Percentiles rank a stretch among this genome's conserved stretches.
phyloP scores from a whole-genome alignment of 2,329 filamentous ascomycete species.

The Clonostachys chloroleuca region DNA sequence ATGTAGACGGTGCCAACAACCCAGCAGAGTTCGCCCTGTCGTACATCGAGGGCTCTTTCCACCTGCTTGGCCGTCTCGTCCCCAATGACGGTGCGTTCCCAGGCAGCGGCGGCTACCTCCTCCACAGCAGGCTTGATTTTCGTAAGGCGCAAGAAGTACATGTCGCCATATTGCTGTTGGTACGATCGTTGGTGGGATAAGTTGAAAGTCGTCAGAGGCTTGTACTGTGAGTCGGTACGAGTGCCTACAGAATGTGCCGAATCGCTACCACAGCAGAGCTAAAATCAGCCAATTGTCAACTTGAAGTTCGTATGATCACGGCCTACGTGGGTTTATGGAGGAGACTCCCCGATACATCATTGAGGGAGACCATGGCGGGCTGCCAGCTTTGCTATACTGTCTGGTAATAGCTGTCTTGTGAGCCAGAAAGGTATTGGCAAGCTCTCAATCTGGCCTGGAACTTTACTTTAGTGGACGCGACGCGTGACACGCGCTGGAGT shows the following conservation, averaged over 20 bases:
- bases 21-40: slow-evolving; percentile 95
- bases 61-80: slow-evolving; percentile 72
- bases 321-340: slow-evolving; percentile 25
- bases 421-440: no score
- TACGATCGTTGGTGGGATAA: slow-evolving; percentile 73
- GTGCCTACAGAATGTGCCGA: slow-evolving; percentile 34
- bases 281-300: not conserved
- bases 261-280: slow-evolving; percentile 13
- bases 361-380: slow-evolving; percentile 24
- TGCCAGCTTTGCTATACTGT: not conserved
- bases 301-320: not conserved
- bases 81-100: slow-evolving; percentile 74
- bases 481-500: no score
- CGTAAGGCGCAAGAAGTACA: slow-evolving; percentile 90
- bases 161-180: slow-evolving; percentile 92
- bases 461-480: no score
- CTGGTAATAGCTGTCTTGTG: not conserved
- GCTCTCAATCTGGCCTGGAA: no score
- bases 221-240: slow-evolving; percentile 59
- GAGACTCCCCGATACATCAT: slow-evolving; percentile 23
- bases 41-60: slow-evolving; percentile 88
- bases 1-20: slow-evolving; percentile 93
- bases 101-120: slow-evolving; percentile 66
- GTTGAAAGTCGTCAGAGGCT: slow-evolving; percentile 68
- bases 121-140: slow-evolving; percentile 84